Evolutionary conservation across 2,329 filamentous ascomycete genomes (phyloP).

Genomic region (Juglanconis oblonga): DNA sequence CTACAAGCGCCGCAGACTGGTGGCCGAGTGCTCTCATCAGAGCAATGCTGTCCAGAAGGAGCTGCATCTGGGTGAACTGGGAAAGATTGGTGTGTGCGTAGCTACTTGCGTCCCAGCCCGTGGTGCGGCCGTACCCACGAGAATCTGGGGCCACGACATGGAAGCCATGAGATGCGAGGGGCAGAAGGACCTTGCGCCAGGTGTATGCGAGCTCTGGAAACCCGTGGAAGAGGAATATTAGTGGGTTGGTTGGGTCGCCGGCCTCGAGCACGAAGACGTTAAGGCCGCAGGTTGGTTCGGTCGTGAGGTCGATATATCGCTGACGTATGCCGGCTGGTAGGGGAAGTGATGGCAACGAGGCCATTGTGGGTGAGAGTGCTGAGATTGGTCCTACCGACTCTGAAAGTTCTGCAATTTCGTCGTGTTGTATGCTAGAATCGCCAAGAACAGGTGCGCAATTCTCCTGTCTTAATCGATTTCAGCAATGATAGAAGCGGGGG

Average conservation of each 20-base stretch:
- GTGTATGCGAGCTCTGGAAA: slow-evolving; percentile 69
- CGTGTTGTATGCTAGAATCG: too few relatives aligned
- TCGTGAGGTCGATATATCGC: slow-evolving; percentile 49
- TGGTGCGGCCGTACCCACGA: slow-evolving; percentile 65
- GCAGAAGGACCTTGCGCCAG: slow-evolving; percentile 62
- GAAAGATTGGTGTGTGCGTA: slow-evolving; percentile 61
- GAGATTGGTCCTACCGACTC: too few relatives aligned
- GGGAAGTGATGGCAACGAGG: slow-evolving; percentile 12
- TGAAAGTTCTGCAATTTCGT: too few relatives aligned
- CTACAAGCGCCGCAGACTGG: slow-evolving; percentile 44
- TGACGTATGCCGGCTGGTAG: slow-evolving; percentile 54
- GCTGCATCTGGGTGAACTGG: slow-evolving; percentile 6
- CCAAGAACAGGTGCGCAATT: too few relatives aligned
- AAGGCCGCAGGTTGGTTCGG: slow-evolving; percentile 45
- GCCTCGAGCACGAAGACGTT: slow-evolving; percentile 60
- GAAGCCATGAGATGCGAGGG: slow-evolving; percentile 58
- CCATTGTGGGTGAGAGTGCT: not conserved
- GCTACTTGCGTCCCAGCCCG: slow-evolving; percentile 57
- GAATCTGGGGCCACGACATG: slow-evolving; percentile 67
- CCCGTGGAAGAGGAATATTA: slow-evolving; percentile 63
- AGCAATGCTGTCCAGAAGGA: slow-evolving; percentile 26
- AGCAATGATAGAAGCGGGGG: too few relatives aligned
- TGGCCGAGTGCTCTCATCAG: slow-evolving; percentile 58
- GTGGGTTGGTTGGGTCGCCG: slow-evolving; percentile 43
- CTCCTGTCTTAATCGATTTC: too few relatives aligned